Percentiles rank a stretch among this genome's conserved stretches.
Conservation (phyloP, 83 land plant species). For the Picea engelmannii region DNA sequence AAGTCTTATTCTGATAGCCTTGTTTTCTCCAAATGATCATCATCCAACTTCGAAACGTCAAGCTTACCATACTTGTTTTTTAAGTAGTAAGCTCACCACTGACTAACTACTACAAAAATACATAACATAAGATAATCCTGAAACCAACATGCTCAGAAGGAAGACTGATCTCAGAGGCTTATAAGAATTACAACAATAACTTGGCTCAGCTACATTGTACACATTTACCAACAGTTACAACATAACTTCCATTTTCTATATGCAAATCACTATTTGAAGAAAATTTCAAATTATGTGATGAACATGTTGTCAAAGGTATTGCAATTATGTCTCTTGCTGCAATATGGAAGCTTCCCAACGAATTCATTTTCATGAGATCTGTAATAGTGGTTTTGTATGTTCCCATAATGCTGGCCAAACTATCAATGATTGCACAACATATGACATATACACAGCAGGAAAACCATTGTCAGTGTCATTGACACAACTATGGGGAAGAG, state of each 20-base stretch:
- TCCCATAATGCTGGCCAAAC: constrained; percentile 43
- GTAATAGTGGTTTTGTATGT: constrained; percentile 49
- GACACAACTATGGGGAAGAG: no score
- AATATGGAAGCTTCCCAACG: constrained; percentile 46
- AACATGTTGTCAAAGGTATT: not conserved
- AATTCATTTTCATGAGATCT: constrained; percentile 63
- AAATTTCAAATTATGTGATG: no score
- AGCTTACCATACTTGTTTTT: constrained; percentile 43
- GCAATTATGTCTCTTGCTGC: constrained; percentile 60
- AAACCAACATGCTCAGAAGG: no score
- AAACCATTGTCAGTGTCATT: constrained; percentile 48
- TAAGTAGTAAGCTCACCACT: not conserved
- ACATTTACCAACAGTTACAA: no score
- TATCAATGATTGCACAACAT: constrained; percentile 54
- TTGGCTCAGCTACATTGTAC: no score
- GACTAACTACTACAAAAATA: no score
- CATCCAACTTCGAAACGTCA: not conserved
- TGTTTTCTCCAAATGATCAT: constrained; percentile 1
- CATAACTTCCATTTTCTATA: no score
- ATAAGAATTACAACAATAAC: no score
- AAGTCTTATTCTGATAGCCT: not conserved
- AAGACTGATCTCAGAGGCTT: no score
- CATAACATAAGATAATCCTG: no score
- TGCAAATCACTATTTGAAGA: no score
- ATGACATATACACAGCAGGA: constrained; percentile 63